Conservation (phyloP, 495 filamentous ascomycete genomes). For the Neurospora hispaniola region DNA sequence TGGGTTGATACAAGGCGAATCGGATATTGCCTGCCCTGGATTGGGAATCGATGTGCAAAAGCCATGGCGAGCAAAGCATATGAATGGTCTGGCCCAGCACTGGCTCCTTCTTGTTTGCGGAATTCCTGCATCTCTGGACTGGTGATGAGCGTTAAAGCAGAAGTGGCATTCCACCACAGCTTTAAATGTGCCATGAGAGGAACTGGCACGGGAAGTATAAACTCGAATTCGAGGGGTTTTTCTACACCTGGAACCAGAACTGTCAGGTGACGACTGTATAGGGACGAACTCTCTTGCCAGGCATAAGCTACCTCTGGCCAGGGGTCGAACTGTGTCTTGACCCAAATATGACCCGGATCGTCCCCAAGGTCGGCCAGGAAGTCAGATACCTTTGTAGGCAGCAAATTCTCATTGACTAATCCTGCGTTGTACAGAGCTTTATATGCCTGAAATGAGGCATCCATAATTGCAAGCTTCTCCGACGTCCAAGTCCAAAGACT, state of each 20-base stretch:
- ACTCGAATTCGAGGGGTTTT: constrained; percentile 28
- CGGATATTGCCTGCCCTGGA: constrained; percentile 30
- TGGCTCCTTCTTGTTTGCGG: constrained; percentile 4
- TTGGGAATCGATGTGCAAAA: constrained; percentile 29
- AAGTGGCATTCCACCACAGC: constrained; percentile 40
- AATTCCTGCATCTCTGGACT: constrained; percentile 13
- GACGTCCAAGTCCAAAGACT: constrained; percentile 52
- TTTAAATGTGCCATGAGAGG: constrained; percentile 33
- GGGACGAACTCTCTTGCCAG: constrained; percentile 30
- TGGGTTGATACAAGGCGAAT: constrained; percentile 18
- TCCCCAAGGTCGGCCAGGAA: constrained; percentile 30
- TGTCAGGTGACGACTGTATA: constrained; percentile 22
- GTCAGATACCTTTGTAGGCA: constrained; percentile 44
- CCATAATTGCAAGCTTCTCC: constrained; percentile 66
- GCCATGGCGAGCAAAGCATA: constrained; percentile 38
- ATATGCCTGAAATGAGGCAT: constrained; percentile 80
- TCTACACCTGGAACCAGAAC: constrained; percentile 21
- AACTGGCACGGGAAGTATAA: constrained; percentile 35
- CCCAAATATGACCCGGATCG: constrained; percentile 37
- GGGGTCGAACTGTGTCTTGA: constrained; percentile 50
- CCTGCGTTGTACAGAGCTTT: constrained; percentile 55
- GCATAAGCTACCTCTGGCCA: constrained; percentile 51
- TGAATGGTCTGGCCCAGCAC: constrained; percentile 32
- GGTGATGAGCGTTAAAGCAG: constrained; percentile 30
- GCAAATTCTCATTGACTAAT: constrained; percentile 67